These are phyloP conservation scores for Piromyces finnis DNA, from an alignment of 192 early-diverging fungal species.

Conservation along the genomic window DNA sequence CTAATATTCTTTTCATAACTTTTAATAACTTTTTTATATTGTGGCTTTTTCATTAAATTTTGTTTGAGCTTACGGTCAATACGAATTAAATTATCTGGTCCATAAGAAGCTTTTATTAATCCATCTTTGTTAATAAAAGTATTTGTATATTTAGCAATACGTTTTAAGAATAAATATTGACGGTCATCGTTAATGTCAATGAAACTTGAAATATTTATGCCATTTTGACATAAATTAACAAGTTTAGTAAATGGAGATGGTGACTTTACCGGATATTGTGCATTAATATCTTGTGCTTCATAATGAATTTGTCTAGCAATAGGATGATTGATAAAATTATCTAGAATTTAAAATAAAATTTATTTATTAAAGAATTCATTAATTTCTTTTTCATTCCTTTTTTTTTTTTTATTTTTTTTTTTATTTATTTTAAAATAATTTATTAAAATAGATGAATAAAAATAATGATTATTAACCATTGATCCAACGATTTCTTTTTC, in stretches of 20 bases:
- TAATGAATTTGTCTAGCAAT: background rate
- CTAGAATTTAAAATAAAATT: background rate
- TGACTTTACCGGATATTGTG: background rate
- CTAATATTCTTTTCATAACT: background rate
- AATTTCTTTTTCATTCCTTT: too few species aligned
- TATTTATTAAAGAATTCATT: too few species aligned
- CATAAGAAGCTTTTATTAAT: background rate
- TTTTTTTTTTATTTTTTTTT: too few species aligned
- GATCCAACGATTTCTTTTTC: background rate
- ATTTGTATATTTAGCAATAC: background rate
- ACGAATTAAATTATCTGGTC: background rate
- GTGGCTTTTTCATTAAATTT: background rate
- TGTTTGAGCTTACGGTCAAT: background rate
- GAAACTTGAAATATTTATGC: background rate
- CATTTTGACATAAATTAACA: background rate
- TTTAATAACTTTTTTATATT: background rate
- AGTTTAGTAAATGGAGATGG: background rate
- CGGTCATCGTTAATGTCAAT: background rate
- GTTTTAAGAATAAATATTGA: background rate
- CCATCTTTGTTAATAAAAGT: background rate
- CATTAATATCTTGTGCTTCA: background rate
- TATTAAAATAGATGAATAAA: too few species aligned
- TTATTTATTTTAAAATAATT: too few species aligned
- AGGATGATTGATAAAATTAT: background rate
- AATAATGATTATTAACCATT: background rate